A percentile compares a stretch with the other conserved stretches of the same genome.
Conservation (phyloP, 148 eudicot species). For the Cornus controversa region DNA sequence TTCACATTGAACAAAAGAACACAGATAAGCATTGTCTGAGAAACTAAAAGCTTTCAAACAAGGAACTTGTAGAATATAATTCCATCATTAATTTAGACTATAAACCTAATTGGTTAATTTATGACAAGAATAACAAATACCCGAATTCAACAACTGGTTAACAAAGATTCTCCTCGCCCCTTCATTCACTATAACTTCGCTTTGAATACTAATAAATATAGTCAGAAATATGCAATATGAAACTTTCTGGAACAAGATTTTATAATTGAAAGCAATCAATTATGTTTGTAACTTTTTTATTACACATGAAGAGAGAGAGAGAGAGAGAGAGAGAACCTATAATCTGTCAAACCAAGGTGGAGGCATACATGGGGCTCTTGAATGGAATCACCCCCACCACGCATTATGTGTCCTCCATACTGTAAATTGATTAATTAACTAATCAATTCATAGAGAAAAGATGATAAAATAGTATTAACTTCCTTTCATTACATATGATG, state of each 20-base stretch:
- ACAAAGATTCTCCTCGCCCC: not conserved
- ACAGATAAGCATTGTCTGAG: too few relatives aligned
- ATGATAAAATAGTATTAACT: not conserved
- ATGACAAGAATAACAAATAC: not conserved
- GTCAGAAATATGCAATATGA: not conserved
- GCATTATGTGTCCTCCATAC: conserved; percentile 61
- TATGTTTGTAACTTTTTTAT: not conserved
- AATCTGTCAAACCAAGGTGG: conserved; percentile 94
- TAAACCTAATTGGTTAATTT: not conserved
- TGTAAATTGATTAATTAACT: conserved; percentile 23
- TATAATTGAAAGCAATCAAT: not conserved
- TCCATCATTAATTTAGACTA: not conserved
- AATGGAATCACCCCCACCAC: conserved; percentile 21
- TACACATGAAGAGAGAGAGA: not conserved
- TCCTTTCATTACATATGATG: not conserved
- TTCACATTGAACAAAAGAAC: not conserved
- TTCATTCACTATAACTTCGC: not conserved
- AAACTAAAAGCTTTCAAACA: too few relatives aligned
- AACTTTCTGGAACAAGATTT: not conserved
- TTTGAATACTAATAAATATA: not conserved
- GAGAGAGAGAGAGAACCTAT: conserved; percentile 50
- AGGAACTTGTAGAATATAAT: not conserved
- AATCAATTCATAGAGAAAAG: not conserved
- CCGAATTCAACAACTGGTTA: not conserved
- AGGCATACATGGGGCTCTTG: conserved; percentile 35